Evolutionary conservation across 2,329 filamentous ascomycete species (phyloP).

Genomic region (Fusarium virguliforme): DNA sequence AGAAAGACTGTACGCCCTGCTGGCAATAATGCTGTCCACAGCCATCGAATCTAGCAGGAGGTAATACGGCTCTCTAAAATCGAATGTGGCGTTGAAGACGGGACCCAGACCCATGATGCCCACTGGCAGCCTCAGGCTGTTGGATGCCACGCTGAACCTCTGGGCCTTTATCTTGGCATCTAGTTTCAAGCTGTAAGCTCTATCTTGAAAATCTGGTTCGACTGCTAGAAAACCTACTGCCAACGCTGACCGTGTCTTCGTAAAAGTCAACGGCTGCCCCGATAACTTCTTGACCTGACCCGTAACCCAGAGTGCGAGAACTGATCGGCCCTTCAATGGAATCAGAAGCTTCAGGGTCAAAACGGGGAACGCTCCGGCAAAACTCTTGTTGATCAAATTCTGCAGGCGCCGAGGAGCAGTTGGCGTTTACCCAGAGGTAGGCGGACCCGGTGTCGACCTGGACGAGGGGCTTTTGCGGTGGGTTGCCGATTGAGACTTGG

Average conservation of each 20-base stretch:
- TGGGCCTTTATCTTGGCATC: constrained; percentile 29
- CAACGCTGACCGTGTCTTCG: constrained; percentile 12
- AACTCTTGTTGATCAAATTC: constrained; percentile 26
- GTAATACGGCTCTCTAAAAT: constrained; percentile 43
- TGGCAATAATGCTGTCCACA: constrained; percentile 48
- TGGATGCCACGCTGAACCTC: constrained; percentile 48
- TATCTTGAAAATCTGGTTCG: not conserved
- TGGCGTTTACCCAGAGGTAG: constrained; percentile 57
- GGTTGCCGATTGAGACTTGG: constrained; percentile 50
- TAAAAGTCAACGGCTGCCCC: constrained; percentile 5
- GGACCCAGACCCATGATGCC: constrained; percentile 52
- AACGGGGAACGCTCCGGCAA: constrained; percentile 36
- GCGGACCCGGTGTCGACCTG: constrained; percentile 54
- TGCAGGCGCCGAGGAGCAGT: constrained; percentile 43
- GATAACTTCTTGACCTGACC: constrained; percentile 21
- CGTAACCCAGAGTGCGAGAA: constrained; percentile 27
- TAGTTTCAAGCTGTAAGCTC: not conserved
- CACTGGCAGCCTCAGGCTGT: constrained; percentile 28
- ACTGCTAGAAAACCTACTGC: constrained; percentile 6
- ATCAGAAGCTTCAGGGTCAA: constrained; percentile 11
- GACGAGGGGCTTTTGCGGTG: constrained; percentile 51
- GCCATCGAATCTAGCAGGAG: constrained; percentile 48
- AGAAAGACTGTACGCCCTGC: constrained; percentile 50
- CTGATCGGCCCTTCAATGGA: constrained; percentile 17
- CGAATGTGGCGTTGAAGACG: constrained; percentile 40